These are phyloP conservation scores for Talaromyces atroroseus DNA, from an alignment of 2,329 filamentous ascomycete genomes.

Conservation along the genomic window DNA sequence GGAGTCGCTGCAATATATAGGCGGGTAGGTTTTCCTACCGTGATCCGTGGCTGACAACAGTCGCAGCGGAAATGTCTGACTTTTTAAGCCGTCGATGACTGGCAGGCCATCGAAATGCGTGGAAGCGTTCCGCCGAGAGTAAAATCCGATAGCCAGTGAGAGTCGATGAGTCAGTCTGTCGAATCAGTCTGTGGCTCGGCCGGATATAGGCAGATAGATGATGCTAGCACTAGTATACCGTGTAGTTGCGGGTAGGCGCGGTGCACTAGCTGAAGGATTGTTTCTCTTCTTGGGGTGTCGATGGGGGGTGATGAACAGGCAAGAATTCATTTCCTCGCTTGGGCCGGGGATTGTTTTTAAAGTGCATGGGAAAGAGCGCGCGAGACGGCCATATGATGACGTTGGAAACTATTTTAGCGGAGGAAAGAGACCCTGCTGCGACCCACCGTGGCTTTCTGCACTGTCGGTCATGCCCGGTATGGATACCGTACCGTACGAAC, in stretches of 20 bases:
- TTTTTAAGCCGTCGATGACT: background rate
- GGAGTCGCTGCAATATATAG: slow-evolving; percentile 13
- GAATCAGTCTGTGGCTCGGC: background rate
- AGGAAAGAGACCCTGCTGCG: background rate
- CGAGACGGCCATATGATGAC: no score
- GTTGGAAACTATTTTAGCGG: background rate
- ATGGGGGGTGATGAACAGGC: no score
- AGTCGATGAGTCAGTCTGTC: background rate
- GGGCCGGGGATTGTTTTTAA: no score
- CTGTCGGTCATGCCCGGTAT: background rate
- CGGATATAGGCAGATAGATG: no score
- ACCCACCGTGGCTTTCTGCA: background rate
- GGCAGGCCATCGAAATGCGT: slow-evolving; percentile 8
- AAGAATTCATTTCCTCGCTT: no score
- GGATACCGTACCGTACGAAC: background rate
- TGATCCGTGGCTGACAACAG: slow-evolving; percentile 9
- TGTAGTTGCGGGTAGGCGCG: no score
- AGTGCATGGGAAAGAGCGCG: no score
- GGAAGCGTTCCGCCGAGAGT: slow-evolving; percentile 8
- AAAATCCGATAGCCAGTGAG: background rate
- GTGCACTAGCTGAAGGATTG: no score
- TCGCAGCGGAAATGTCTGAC: background rate
- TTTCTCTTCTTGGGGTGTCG: no score
- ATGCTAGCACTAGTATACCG: no score
- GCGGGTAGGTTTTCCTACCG: slow-evolving; percentile 15